Base-by-base conservation (phyloP, 192 early-diverging fungal genomes). In the Coemansia sp. region DNA sequence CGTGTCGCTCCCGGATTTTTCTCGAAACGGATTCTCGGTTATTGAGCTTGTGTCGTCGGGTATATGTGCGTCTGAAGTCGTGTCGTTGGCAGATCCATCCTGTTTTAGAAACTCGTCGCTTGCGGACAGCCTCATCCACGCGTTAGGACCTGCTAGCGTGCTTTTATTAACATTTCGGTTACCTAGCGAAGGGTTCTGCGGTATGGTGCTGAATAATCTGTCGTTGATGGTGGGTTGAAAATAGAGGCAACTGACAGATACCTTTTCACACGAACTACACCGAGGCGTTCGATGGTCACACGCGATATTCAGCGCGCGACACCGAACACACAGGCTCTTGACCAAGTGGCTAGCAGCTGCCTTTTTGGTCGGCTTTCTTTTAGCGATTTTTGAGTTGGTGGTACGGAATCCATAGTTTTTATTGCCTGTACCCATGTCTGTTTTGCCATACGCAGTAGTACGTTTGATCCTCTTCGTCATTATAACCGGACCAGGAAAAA, bases 51-150 rank as follows among this genome's bases (percentile, higher is more conserved):
- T 14, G 29, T 68, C 63, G 20, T 76, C 73, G 0, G 34, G n/a
- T 38, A 20, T 2, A 34, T 59, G 33, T 40, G 57, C 36, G 12
- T 22, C 1, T 59, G 32, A 12, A 20, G 0, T 4, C 40, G 57
- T 11, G n/a, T 16, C n/a, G 30, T 31, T 17, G 56, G 16, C 42
- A 45, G 42, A 14, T 14, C 42, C 6, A 18, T 54, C 22, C 17
- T 72, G 63, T 25, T 22, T 17, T 55, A 80, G 45, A 55, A 80
- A 80, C 64, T 80, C 72, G 0, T 33, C 16, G 45, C 67, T 56
- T 36, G 60, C 32, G 33, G 22, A 55, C 57, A 64, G 33, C 18
- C 17, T 31, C 40, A 6, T 64, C 76, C 71, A 73, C 22, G 6
- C 5, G 51, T 3, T 45, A 2, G 42, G 2, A 7, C 7, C 42